A percentile compares a stretch with the other conserved stretches of the same genome.
phyloP scores from a whole-genome alignment of 2,329 filamentous ascomycete species.

The Sordariomycetes sp. region DNA sequence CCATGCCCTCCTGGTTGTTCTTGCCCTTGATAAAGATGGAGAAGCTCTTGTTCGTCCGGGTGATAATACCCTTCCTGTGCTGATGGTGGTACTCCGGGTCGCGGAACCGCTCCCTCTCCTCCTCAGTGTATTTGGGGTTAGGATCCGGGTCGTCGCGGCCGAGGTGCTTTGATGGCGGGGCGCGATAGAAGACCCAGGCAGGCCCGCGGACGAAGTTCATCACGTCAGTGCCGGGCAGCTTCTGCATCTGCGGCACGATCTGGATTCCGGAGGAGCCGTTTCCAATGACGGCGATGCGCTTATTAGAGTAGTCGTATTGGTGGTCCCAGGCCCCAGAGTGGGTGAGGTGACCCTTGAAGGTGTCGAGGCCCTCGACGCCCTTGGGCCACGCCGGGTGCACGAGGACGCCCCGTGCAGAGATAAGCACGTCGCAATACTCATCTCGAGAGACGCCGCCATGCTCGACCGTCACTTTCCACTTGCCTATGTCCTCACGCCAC shows the following conservation, averaged over 20 bases:
- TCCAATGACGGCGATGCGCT: constrained; percentile 48
- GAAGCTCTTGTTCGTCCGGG: constrained; percentile 53
- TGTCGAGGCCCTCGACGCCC: constrained; percentile 42
- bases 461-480: constrained; percentile 28
- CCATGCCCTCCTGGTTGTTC: constrained; percentile 33
- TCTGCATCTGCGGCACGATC: constrained; percentile 40
- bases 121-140: constrained; percentile 45
- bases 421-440: constrained; percentile 42
- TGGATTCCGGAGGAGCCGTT: constrained; percentile 54
- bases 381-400: constrained; percentile 45
- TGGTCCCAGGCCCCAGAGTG: constrained; percentile 53
- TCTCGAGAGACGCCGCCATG: constrained; percentile 21
- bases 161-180: constrained; percentile 39
- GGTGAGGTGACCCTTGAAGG: constrained; percentile 43
- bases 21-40: constrained; percentile 41
- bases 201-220: constrained; percentile 55
- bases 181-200: constrained; percentile 52
- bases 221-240: constrained; percentile 34
- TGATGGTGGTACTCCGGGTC: constrained; percentile 49
- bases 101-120: constrained; percentile 45
- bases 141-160: constrained; percentile 42
- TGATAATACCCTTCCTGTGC: constrained; percentile 46
- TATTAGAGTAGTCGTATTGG: constrained; percentile 33
- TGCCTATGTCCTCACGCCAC: constrained; percentile 13
- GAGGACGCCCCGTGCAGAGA: constrained; percentile 55